phyloP scores from a whole-genome alignment of 371 early-diverging fungal species.

The Polyrhizophydium stewartii region DNA sequence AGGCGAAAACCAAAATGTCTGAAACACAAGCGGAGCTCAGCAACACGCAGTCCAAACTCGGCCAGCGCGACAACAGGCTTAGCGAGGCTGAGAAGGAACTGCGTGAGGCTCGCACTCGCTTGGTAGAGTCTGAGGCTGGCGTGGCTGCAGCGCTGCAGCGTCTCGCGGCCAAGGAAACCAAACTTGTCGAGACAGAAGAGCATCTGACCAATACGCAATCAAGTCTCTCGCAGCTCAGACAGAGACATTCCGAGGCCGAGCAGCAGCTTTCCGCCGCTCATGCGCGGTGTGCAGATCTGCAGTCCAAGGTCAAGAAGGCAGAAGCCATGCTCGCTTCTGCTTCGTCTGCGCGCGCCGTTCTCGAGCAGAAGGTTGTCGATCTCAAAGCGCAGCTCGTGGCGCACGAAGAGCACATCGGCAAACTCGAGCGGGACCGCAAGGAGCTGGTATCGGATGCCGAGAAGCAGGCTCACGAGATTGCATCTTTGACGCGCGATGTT shows the following conservation, averaged over 20 bases:
- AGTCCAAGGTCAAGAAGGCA: neutral
- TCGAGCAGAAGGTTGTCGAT: neutral
- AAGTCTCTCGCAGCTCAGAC: neutral
- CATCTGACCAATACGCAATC: neutral
- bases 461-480: neutral
- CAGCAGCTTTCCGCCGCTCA: neutral
- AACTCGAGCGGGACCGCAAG: conserved; percentile 4
- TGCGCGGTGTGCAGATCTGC: neutral
- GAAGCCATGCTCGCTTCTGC: neutral
- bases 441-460: neutral
- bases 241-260: neutral
- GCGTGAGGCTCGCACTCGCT: neutral
- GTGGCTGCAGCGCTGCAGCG: neutral
- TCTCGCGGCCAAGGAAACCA: neutral
- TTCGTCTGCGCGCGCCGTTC: neutral
- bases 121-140: neutral
- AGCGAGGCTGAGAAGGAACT: neutral
- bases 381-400: neutral
- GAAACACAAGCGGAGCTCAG: neutral
- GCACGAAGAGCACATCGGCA: neutral
- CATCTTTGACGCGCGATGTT: neutral
- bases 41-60: neutral
- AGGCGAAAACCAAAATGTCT: neutral
- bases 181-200: neutral
- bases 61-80: neutral